phyloP scores from a whole-genome alignment of 768 basidiomycete species.

The Pulveroboletus sp. region DNA sequence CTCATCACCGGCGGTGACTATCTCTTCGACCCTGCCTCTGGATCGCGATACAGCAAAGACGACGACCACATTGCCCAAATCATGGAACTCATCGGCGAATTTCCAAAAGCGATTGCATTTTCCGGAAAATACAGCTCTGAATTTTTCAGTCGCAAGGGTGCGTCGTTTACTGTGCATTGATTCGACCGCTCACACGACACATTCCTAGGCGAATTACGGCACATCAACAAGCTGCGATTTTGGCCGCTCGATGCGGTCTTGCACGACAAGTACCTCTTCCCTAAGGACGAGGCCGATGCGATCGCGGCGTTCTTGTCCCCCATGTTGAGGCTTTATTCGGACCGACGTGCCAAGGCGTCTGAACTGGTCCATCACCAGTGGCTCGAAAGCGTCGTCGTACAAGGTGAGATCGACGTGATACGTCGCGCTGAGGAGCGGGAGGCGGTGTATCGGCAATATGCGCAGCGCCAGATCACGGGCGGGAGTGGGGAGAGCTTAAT shows the following conservation, averaged over 20 bases:
- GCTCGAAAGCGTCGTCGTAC: conserved; percentile 82
- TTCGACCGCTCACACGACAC: neutral
- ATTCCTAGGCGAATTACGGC: conserved; percentile 79
- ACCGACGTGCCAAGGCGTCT: conserved; percentile 83
- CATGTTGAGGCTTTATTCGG: conserved; percentile 88
- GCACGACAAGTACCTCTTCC: conserved; percentile 95
- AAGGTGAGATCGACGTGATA: conserved; percentile 87
- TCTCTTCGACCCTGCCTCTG: conserved; percentile 95
- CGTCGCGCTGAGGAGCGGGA: conserved; percentile 60
- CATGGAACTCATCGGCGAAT: conserved; percentile 91
- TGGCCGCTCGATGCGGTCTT: conserved; percentile 84
- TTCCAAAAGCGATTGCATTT: conserved; percentile 80
- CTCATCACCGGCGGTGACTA: conserved; percentile 96
- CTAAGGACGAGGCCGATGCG: conserved; percentile 73
- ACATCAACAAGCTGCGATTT: conserved; percentile 90
- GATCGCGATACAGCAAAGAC: conserved; percentile 93
- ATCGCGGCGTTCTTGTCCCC: conserved; percentile 81
- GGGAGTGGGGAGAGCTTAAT: conserved; percentile 10
- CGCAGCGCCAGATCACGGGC: conserved; percentile 11
- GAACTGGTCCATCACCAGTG: conserved; percentile 86
- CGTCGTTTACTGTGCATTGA: conserved; percentile 26
- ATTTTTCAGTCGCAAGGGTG: conserved; percentile 96
- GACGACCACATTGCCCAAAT: conserved; percentile 98
- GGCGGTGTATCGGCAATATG: conserved; percentile 18
- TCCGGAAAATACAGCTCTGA: conserved; percentile 91